Percentiles rank a stretch among this genome's conserved stretches.
Conservation (phyloP, 345 rosid genomes). For the Ailanthus altissimus region DNA sequence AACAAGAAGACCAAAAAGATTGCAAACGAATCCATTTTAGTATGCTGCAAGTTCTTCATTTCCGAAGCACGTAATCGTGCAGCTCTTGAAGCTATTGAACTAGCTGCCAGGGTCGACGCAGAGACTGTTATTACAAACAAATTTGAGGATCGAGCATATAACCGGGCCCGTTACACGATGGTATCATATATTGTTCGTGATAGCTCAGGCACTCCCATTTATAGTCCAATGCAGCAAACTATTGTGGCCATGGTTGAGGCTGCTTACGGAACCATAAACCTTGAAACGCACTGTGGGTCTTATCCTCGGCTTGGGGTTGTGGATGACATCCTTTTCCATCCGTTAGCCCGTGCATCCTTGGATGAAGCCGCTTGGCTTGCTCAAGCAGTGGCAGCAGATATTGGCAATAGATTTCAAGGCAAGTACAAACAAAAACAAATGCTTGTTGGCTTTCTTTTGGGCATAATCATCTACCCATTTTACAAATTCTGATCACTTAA, state of each 20-base stretch:
- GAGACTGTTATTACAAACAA: slow-evolving; percentile 50
- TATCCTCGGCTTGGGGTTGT: slow-evolving; percentile 68
- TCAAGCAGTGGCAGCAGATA: slow-evolving; percentile 54
- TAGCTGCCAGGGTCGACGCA: slow-evolving; percentile 37
- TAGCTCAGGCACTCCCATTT: slow-evolving; percentile 42
- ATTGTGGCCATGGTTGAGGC: slow-evolving; percentile 57
- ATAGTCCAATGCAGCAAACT: slow-evolving; percentile 57
- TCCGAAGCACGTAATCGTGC: slow-evolving; percentile 54
- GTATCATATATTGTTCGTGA: slow-evolving; percentile 54
- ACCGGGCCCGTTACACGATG: slow-evolving; percentile 50
- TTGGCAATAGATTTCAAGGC: slow-evolving; percentile 58
- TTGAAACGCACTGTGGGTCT: slow-evolving; percentile 53
- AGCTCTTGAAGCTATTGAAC: slow-evolving; percentile 49
- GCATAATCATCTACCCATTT: neutral
- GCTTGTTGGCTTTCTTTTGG: no score
- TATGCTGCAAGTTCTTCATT: slow-evolving; percentile 63
- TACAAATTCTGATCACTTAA: neutral
- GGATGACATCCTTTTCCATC: slow-evolving; percentile 61
- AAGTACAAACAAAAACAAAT: neutral
- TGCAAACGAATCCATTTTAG: slow-evolving; percentile 36
- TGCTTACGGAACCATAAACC: slow-evolving; percentile 46
- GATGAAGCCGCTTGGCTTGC: slow-evolving; percentile 71
- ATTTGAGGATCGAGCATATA: slow-evolving; percentile 56
- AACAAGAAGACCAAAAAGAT: slow-evolving; percentile 33
- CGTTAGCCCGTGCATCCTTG: slow-evolving; percentile 49